phyloP scores from a whole-genome alignment of 306 rosid genomes.

The Herpetospermum pedunculosum region DNA sequence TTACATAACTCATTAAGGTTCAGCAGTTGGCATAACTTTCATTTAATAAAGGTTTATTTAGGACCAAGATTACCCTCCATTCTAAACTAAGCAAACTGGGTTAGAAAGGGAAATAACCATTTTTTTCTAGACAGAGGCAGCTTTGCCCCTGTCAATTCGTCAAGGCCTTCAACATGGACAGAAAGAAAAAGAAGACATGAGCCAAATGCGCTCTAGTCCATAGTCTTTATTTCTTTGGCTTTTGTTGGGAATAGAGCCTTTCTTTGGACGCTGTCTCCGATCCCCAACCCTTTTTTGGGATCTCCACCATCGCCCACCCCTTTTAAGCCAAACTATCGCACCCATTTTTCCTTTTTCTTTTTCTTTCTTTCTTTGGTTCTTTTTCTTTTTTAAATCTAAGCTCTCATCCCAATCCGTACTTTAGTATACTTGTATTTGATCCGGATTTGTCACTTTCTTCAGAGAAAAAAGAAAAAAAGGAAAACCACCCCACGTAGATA shows the following conservation, averaged over 20 bases:
- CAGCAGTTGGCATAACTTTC: background rate
- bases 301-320: conserved; percentile 10
- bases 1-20: background rate
- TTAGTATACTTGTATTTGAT: background rate
- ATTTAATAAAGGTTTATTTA: no score
- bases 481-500: background rate
- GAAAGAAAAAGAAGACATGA: background rate
- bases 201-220: background rate
- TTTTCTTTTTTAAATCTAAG: background rate
- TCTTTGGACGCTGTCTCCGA: conserved; percentile 13
- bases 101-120: background rate
- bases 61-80: background rate
- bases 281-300: conserved; percentile 24
- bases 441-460: background rate
- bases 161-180: conserved; percentile 1
- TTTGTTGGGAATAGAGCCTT: conserved; percentile 25
- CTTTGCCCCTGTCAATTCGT: background rate
- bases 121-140: background rate
- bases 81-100: background rate
- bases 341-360: background rate
- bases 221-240: conserved; percentile 4
- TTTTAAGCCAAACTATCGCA: conserved; percentile 5
- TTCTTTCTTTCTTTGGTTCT: background rate
- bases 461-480: background rate
- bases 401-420: conserved; percentile 15